These are phyloP conservation scores for Westerdykella ornata DNA, from an alignment of 2,329 filamentous ascomycete genomes.

Conservation along the genomic window DNA sequence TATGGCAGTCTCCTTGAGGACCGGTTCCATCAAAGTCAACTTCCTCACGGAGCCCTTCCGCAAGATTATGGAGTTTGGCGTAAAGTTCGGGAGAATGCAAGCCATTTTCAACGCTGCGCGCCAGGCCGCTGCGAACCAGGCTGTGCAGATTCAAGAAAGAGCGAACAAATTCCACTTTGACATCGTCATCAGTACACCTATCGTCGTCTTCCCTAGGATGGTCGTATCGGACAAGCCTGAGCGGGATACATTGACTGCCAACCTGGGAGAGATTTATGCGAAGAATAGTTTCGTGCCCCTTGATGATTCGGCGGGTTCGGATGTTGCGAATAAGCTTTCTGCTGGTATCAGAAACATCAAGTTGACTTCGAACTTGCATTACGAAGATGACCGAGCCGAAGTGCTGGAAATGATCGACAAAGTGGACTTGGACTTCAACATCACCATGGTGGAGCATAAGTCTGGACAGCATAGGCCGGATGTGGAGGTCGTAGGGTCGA, in stretches of 20 bases:
- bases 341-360: conserved; percentile 89
- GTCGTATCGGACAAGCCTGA: conserved; percentile 62
- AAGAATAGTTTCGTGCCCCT: conserved; percentile 86
- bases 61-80: conserved; percentile 94
- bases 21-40: conserved; percentile 93
- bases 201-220: conserved; percentile 84
- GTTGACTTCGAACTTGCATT: conserved; percentile 84
- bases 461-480: conserved; percentile 73
- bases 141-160: conserved; percentile 85
- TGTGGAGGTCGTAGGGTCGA: conserved; percentile 79
- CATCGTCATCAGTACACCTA: conserved; percentile 86
- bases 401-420: conserved; percentile 96
- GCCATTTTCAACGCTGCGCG: conserved; percentile 96
- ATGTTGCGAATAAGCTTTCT: conserved; percentile 80
- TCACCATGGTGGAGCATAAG: conserved; percentile 85
- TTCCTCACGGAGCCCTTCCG: conserved; percentile 96
- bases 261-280: conserved; percentile 94
- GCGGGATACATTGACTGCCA: conserved; percentile 81
- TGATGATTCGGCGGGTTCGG: conserved; percentile 65
- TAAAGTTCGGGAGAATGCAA: conserved; percentile 99
- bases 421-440: conserved; percentile 86
- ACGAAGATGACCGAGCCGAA: conserved; percentile 63
- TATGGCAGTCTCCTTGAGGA: conserved; percentile 80
- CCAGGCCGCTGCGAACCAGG: conserved; percentile 88
- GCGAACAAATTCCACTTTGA: conserved; percentile 91